Percentiles rank a stretch among this genome's conserved stretches.
Evolutionary conservation across 2,329 filamentous ascomycete species (phyloP).

Genomic region (Anthostomella pinea): DNA sequence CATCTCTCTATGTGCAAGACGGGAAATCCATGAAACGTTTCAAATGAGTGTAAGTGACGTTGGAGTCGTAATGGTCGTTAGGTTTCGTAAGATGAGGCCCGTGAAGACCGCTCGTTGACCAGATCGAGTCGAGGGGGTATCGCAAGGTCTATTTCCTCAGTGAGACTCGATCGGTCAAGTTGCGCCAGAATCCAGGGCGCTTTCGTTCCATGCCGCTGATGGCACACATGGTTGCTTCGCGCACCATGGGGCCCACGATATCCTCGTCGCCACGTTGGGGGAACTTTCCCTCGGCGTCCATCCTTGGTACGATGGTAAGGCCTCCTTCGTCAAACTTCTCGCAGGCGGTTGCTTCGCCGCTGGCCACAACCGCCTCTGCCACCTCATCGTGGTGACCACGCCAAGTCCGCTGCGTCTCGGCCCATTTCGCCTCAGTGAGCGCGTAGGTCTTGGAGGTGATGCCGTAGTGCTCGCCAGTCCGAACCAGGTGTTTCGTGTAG

Average conservation of each 20-base stretch:
- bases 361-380: conserved; percentile 48
- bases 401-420: conserved; percentile 74
- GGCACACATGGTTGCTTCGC: conserved; percentile 50
- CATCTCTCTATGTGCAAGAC: conserved; percentile 31
- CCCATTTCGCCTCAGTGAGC: conserved; percentile 87
- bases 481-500: conserved; percentile 84
- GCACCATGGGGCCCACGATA: conserved; percentile 89
- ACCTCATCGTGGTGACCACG: conserved; percentile 65
- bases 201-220: conserved; percentile 25
- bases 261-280: conserved; percentile 85
- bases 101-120: conserved; percentile 5
- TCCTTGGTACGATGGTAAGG: conserved; percentile 63
- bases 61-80: conserved; percentile 24
- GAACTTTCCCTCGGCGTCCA: conserved; percentile 80
- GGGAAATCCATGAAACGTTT: conserved; percentile 11
- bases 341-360: conserved; percentile 36
- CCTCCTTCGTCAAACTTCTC: conserved; percentile 53
- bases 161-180: conserved; percentile 31
- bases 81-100: conserved; percentile 11
- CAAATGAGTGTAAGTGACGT: conserved; percentile 24
- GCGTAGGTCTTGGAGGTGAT: conserved; percentile 84
- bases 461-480: conserved; percentile 87
- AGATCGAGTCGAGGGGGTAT: conserved; percentile 5
- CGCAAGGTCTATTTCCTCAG: conserved; percentile 21
- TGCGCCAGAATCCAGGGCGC: conserved; percentile 31